phyloP scores from a whole-genome alignment of 306 rosid species.

The Dalbergia oliveri region DNA sequence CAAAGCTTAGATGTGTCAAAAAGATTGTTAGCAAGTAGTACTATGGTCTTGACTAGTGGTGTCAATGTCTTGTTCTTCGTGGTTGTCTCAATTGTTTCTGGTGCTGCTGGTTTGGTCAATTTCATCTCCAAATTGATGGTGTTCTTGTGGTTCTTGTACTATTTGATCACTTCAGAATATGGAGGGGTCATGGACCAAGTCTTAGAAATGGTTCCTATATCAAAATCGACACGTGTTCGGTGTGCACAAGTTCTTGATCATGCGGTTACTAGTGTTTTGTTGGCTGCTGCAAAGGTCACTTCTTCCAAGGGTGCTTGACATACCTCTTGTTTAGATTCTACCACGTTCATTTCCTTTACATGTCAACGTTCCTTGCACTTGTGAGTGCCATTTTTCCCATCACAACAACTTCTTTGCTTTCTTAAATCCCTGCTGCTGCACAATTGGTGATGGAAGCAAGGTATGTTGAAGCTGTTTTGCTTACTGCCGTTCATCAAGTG shows the following conservation, averaged over 20 bases:
- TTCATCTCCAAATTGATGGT: slow-evolving; percentile 48
- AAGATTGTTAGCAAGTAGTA: slow-evolving; percentile 41
- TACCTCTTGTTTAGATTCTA: slow-evolving; percentile 54
- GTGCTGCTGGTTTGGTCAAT: slow-evolving; percentile 56
- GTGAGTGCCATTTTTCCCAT: slow-evolving; percentile 51
- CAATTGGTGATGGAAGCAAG: slow-evolving; percentile 54
- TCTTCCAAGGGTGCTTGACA: slow-evolving; percentile 57
- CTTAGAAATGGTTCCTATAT: slow-evolving; percentile 51
- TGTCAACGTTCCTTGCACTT: slow-evolving; percentile 51
- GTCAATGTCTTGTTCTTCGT: slow-evolving; percentile 47
- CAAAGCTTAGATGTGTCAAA: slow-evolving; percentile 46
- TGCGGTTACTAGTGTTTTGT: slow-evolving; percentile 51
- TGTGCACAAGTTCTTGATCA: slow-evolving; percentile 58
- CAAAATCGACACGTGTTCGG: slow-evolving; percentile 44
- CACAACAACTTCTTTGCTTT: slow-evolving; percentile 42
- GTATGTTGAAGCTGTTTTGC: slow-evolving; percentile 46
- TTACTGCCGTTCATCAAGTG: slow-evolving; percentile 50
- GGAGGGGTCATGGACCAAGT: slow-evolving; percentile 56
- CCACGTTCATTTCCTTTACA: slow-evolving; percentile 51
- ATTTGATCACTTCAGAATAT: slow-evolving; percentile 51
- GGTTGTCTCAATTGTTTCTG: slow-evolving; percentile 49
- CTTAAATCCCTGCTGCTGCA: slow-evolving; percentile 47
- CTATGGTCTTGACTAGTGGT: slow-evolving; percentile 38
- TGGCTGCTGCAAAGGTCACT: slow-evolving; percentile 52
- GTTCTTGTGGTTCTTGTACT: slow-evolving; percentile 51